These are phyloP conservation scores for Cymbopogon flexuosus DNA, from an alignment of 202 grass and related monocot genomes.

Conservation along the genomic window DNA sequence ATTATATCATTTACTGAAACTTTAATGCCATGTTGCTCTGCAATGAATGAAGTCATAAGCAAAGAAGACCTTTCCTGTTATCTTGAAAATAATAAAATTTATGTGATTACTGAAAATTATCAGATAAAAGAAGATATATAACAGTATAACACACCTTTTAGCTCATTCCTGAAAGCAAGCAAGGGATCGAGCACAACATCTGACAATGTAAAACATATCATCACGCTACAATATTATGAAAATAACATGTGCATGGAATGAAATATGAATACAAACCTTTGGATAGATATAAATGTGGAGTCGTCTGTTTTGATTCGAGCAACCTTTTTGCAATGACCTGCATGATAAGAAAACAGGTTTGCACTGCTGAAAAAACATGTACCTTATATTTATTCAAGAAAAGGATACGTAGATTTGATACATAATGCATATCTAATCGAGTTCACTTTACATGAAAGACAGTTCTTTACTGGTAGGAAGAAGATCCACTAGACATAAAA, in stretches of 20 bases:
- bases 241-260: constrained; percentile 21
- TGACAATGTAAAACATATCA: constrained; percentile 40
- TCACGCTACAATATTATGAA: constrained; percentile 24
- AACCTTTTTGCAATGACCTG: constrained; percentile 92
- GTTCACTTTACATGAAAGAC: constrained; percentile 27
- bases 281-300: constrained; percentile 89
- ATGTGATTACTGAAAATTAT: neutral
- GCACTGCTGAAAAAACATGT: constrained; percentile 13
- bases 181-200: constrained; percentile 90
- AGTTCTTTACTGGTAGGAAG: neutral
- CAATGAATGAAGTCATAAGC: constrained; percentile 31
- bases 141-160: constrained; percentile 60
- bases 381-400: neutral
- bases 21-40: constrained; percentile 89
- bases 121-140: constrained; percentile 29
- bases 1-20: constrained; percentile 96
- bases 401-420: neutral
- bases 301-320: constrained; percentile 89
- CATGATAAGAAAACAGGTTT: constrained; percentile 13
- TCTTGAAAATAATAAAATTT: neutral
- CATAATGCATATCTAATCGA: neutral
- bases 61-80: constrained; percentile 6
- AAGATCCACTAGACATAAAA: constrained; percentile 16
- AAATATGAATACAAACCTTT: constrained; percentile 51
- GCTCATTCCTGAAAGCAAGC: constrained; percentile 79